Conservation (phyloP, 352 stramenopile species). For the Globisporangium nagaii region DNA sequence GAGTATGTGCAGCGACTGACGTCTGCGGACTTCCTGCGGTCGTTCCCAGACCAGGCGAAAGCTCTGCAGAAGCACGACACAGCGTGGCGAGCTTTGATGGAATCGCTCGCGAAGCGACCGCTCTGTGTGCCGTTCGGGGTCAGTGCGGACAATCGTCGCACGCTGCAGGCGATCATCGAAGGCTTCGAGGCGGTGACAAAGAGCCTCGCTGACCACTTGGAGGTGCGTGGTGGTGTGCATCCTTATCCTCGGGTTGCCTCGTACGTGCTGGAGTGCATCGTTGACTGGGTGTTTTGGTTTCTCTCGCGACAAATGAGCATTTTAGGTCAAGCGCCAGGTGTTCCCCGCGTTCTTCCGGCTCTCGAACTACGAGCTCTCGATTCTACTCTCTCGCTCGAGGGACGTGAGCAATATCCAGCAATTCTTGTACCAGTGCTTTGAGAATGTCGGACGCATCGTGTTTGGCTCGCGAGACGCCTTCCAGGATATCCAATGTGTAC, state of each 20-base stretch:
- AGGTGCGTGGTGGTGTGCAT: constrained; percentile 20
- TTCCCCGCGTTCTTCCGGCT: constrained; percentile 65
- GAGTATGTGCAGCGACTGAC: constrained; percentile 56
- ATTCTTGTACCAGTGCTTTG: constrained; percentile 62
- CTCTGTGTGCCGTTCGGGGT: constrained; percentile 52
- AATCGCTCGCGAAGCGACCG: constrained; percentile 35
- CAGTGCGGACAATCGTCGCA: constrained; percentile 37
- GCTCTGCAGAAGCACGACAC: constrained; percentile 45
- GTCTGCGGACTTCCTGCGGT: constrained; percentile 53
- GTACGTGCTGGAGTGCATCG: no score
- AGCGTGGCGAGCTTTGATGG: constrained; percentile 45
- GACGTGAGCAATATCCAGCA: constrained; percentile 46
- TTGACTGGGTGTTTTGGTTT: no score
- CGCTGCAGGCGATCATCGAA: constrained; percentile 31
- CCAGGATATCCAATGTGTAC: constrained; percentile 51
- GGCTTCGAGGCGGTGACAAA: constrained; percentile 51
- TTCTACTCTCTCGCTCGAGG: constrained; percentile 35
- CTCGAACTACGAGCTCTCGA: constrained; percentile 53
- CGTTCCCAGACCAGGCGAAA: constrained; percentile 56
- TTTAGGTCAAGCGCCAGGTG: constrained; percentile 43
- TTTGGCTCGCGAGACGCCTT: constrained; percentile 54
- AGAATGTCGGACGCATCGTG: constrained; percentile 55
- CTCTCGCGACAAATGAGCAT: no score
- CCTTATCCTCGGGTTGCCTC: no score
- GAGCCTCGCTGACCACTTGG: constrained; percentile 47